A percentile compares a stretch with the other conserved stretches of the same genome.
These are phyloP conservation scores for Gnomoniopsis smithogilvyi DNA, from an alignment of 2,329 filamentous ascomycete species.

Conservation along the genomic window DNA sequence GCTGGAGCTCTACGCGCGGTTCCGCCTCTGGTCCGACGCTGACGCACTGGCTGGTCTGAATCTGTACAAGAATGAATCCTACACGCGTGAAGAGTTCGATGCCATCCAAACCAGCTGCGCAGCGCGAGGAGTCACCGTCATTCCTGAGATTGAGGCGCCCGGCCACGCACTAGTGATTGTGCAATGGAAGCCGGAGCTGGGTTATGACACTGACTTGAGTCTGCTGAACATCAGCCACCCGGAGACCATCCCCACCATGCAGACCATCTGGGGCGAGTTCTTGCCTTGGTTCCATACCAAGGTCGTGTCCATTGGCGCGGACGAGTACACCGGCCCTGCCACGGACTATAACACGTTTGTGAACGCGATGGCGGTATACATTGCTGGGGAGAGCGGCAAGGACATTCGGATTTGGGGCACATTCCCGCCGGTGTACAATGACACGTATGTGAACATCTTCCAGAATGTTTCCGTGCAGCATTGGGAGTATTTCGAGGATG, in stretches of 20 bases:
- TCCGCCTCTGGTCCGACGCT: constrained; percentile 49
- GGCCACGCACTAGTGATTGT: constrained; percentile 54
- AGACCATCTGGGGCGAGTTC: constrained; percentile 51
- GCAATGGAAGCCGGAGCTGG: constrained; percentile 58
- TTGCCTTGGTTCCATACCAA: constrained; percentile 55
- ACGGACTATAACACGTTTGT: constrained; percentile 52
- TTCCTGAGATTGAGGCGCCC: constrained; percentile 59
- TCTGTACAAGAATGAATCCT: constrained; percentile 51
- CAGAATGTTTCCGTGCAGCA: constrained; percentile 50
- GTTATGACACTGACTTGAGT: constrained; percentile 41
- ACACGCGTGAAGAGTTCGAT: constrained; percentile 48
- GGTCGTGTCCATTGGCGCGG: constrained; percentile 53
- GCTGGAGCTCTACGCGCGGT: constrained; percentile 50
- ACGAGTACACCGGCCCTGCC: constrained; percentile 47
- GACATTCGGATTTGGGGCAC: constrained; percentile 54
- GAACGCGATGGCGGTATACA: constrained; percentile 46
- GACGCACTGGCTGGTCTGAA: constrained; percentile 46
- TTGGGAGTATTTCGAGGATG: constrained; percentile 52
- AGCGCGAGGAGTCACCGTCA: constrained; percentile 51
- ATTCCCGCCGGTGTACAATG: constrained; percentile 37
- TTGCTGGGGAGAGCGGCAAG: constrained; percentile 38
- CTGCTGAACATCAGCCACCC: constrained; percentile 54
- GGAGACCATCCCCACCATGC: constrained; percentile 49
- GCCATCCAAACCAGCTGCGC: constrained; percentile 50
- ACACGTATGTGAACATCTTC: constrained; percentile 33